Evolutionary conservation across 2,329 filamentous ascomycete species (phyloP), one percentile per base, ranked within the genome.

Genomic region (Diaporthe velutina): DNA sequence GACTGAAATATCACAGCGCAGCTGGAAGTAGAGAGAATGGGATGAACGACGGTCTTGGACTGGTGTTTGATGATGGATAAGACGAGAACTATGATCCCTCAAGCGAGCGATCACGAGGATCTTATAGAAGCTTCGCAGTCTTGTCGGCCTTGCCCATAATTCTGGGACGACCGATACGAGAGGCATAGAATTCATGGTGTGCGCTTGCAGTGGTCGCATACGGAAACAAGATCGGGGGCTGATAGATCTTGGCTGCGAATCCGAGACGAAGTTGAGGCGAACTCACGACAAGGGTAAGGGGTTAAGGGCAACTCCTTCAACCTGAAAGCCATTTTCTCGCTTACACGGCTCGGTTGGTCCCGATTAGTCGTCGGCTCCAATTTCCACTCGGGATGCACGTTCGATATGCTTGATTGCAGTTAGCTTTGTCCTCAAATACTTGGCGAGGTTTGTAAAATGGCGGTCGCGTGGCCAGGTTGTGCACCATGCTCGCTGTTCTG

Each of bases 1-100:
- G 64, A 66, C 77, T 52, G 13, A 75, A 76, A 66, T 79, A 74
- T 66, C 58, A 66, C 70, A 73, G 70, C 70, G n/a, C 70, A 66
- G 70, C 70, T 73, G 70, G 70, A 71, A 60, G n/a, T n/a, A n/a
- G n/a, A n/a, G 70, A 52, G 70, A 52, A 73, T 66, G 58, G 58
- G 42, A 73, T 64, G 70, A 66, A 66, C n/a, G 25, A 48, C 19
- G 70, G 33, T 67, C 64, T 54, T 52, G 50, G 70, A 54, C 15
- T 54, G 57, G 57, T 60, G 45, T 35, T 38, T 52, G 45, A 54
- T 64, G 33, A 40, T 42, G 57, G 25, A 17, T 52, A 40, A 25
- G 35, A 61, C 6, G 8, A 66, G 70, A 73, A 25, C 15, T 40
- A 25, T 55, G 22, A 66, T 54, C 22, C n/a, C 2, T 50, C 30